phyloP scores from a whole-genome alignment of 805 yeast species.

The Lachancea sp. region DNA sequence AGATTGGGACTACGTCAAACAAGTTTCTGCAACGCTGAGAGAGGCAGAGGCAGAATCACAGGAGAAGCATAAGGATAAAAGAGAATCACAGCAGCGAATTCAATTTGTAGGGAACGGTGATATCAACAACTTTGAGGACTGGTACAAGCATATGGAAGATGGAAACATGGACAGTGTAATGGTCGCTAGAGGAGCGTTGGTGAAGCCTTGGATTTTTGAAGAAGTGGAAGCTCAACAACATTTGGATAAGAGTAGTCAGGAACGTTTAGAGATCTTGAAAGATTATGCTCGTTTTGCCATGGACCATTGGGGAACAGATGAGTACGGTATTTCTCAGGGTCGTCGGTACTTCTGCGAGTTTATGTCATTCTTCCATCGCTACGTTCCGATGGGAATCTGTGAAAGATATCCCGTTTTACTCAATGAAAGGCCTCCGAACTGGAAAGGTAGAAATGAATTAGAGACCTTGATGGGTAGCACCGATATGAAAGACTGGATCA shows the following conservation, averaged over 20 bases:
- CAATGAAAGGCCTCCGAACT: conserved; percentile 89
- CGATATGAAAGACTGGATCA: conserved; percentile 92
- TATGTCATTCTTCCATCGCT: conserved; percentile 87
- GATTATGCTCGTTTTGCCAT: conserved; percentile 73
- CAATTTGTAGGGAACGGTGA: conserved; percentile 96
- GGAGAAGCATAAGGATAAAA: conserved; percentile 60
- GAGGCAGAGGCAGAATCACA: conserved; percentile 46
- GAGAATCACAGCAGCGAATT: conserved; percentile 52
- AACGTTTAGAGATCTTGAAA: conserved; percentile 70
- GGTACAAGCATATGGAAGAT: conserved; percentile 62
- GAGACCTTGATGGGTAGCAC: conserved; percentile 83
- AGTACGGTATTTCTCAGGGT: conserved; percentile 81
- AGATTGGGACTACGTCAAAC: conserved; percentile 83
- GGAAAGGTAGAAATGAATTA: conserved; percentile 88
- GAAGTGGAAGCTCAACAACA: conserved; percentile 87
- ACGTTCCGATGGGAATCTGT: conserved; percentile 87
- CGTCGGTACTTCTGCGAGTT: conserved; percentile 93
- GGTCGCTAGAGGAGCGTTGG: conserved; percentile 97
- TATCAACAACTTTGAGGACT: conserved; percentile 77
- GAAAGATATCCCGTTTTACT: conserved; percentile 83
- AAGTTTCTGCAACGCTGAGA: conserved; percentile 63
- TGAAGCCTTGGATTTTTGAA: conserved; percentile 98
- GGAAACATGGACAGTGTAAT: conserved; percentile 84
- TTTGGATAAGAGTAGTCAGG: conserved; percentile 83
- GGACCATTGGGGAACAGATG: conserved; percentile 98